Evolutionary conservation across 805 yeast species (phyloP).

Genomic region (Pichia exigua): DNA sequence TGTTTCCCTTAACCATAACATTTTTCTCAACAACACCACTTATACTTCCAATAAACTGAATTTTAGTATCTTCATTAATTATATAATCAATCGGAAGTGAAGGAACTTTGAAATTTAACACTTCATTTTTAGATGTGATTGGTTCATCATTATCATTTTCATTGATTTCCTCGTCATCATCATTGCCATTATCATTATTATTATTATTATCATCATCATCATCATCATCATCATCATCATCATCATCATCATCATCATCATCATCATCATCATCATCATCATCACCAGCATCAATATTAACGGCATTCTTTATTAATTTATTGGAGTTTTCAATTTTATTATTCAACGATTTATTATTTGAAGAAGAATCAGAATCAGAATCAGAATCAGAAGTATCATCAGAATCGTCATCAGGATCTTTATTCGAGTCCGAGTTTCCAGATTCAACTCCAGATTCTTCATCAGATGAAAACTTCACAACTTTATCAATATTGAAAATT

Average conservation of each 20-base stretch:
- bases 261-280: slow-evolving; percentile 34
- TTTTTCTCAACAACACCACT: slow-evolving; percentile 64
- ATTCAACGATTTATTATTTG: slow-evolving; percentile 13
- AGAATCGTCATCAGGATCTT: slow-evolving; percentile 20
- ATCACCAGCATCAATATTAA: slow-evolving; percentile 11
- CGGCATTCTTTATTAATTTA: slow-evolving; percentile 8
- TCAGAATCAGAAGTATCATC: slow-evolving; percentile 18
- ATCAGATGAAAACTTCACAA: slow-evolving; percentile 19
- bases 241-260: slow-evolving; percentile 24
- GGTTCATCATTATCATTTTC: slow-evolving; percentile 43
- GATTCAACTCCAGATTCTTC: slow-evolving; percentile 5
- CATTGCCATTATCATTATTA: no score
- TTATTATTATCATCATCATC: no score
- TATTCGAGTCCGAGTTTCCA: background rate
- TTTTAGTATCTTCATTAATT: slow-evolving; percentile 52
- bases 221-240: slow-evolving; percentile 33
- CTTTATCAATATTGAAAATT: slow-evolving; percentile 16
- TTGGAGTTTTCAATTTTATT: slow-evolving; percentile 18
- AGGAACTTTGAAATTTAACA: slow-evolving; percentile 59
- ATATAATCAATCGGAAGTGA: slow-evolving; percentile 57
- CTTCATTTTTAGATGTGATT: slow-evolving; percentile 71
- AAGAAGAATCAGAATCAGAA: background rate
- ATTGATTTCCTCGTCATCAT: slow-evolving; percentile 25
- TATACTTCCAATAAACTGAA: slow-evolving; percentile 66
- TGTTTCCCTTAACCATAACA: slow-evolving; percentile 59